Evolutionary conservation across 106 monocot genomes (phyloP), one percentile per base, ranked within the genome.

Genomic region (Dactylorhiza incarnata): DNA sequence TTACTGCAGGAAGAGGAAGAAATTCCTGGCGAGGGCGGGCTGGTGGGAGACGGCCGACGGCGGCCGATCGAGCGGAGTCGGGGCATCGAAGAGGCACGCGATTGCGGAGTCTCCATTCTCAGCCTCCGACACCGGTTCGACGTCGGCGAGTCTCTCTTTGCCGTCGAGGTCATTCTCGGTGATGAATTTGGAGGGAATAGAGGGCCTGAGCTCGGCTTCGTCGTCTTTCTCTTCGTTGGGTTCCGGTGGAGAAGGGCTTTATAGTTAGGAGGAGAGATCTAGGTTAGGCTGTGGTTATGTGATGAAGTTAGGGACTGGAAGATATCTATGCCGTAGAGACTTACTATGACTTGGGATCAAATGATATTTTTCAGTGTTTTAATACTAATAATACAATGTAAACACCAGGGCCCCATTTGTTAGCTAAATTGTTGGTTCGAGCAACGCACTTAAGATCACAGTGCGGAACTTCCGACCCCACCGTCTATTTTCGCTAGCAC

Each of bases 1-100:
- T 9, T 83, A 78, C 73, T 83, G 63, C 15, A 77, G 88, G 50
- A 88, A 88, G 76, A 82, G 88, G 75, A 88, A 88, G 75, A 83
- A 76, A n/a, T 53, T 83, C 14, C 69, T 88, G 16, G 46, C 73
- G 37, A 76, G 81, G 78, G 76, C 63, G 26, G 52, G 48, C 3
- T 78, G 66, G 75, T 85, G 71, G 67, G 78, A 81, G 6, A 53
- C 47, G 55, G 55, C 46, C 1, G 7, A 45, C 4, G 37, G 37
- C 11, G 26, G 24, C n/a, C 51, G 23, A 5, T 16, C 9, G 25
- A 50, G 45, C 5, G 62, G 37, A 20, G 55, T 74, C 23, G 59
- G 75, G 45, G 55, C 49, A 29, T 58, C 78, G 61, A 86, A 86
- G 74, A 76, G 77, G 69, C 87, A 68, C 2, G 55, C 78, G 5